A percentile compares a stretch with the other conserved stretches of the same genome.
These are phyloP conservation scores for Thelonectria rubi DNA, from an alignment of 2,329 filamentous ascomycete genomes.

Conservation along the genomic window DNA sequence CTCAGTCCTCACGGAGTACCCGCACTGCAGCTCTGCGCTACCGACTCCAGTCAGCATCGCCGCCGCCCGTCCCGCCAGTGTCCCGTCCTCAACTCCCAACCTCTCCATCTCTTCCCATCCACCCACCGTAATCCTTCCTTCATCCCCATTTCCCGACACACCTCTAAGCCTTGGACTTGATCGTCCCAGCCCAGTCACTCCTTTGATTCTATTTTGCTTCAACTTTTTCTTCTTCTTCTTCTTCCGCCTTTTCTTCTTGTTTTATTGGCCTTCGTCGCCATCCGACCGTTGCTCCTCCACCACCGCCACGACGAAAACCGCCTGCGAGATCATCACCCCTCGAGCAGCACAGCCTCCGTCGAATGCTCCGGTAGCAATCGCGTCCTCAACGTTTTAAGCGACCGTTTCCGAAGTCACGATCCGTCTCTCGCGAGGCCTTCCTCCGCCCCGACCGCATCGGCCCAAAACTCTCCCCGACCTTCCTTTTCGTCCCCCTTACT, in stretches of 20 bases:
- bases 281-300: slow-evolving; percentile 30
- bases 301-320: slow-evolving; percentile 3
- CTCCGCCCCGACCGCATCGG: neutral
- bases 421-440: slow-evolving; percentile 9
- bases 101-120: neutral
- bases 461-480: neutral
- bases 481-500: slow-evolving; percentile 8
- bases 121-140: slow-evolving; percentile 21
- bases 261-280: slow-evolving; percentile 26
- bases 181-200: slow-evolving; percentile 37
- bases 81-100: slow-evolving; percentile 28
- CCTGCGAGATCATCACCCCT: slow-evolving; percentile 14
- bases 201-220: slow-evolving; percentile 30
- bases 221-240: slow-evolving; percentile 23
- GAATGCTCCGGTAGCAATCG: slow-evolving; percentile 45
- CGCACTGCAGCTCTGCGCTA: slow-evolving; percentile 21
- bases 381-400: slow-evolving; percentile 19
- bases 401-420: slow-evolving; percentile 3
- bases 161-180: slow-evolving; percentile 27
- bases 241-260: neutral
- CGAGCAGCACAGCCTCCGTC: slow-evolving; percentile 27
- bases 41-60: slow-evolving; percentile 24
- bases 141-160: slow-evolving; percentile 6
- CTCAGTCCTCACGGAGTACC: slow-evolving; percentile 24
- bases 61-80: slow-evolving; percentile 24